These are phyloP conservation scores for Tricholoma furcatifolium DNA, from an alignment of 768 basidiomycete species.

Conservation along the genomic window DNA sequence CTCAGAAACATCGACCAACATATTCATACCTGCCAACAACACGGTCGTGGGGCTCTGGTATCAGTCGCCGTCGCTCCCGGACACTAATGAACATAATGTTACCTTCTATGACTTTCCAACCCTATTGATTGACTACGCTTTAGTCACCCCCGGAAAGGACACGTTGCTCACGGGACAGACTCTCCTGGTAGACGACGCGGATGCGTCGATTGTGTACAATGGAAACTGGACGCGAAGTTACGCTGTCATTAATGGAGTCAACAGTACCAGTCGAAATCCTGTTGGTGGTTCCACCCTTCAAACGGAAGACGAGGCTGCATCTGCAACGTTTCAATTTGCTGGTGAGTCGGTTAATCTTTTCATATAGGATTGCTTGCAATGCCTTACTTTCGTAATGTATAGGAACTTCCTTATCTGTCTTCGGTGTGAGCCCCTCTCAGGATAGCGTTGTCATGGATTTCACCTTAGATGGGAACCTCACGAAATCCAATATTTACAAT, in stretches of 20 bases:
- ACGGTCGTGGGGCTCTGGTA: background rate
- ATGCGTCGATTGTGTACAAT: background rate
- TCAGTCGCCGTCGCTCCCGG: background rate
- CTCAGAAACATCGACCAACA: background rate
- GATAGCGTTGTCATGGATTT: background rate
- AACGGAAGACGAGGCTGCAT: background rate
- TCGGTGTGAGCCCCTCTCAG: background rate
- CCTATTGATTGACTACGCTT: slow-evolving; percentile 1
- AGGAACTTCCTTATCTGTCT: background rate
- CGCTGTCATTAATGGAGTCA: background rate
- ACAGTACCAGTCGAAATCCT: background rate
- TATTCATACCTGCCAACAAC: background rate
- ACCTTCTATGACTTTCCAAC: slow-evolving; percentile 1
- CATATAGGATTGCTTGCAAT: no score
- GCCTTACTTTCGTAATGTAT: no score
- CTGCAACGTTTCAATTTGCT: background rate
- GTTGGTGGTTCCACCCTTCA: background rate
- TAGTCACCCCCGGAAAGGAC: background rate
- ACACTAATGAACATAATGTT: background rate
- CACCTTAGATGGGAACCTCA: background rate
- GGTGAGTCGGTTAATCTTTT: background rate
- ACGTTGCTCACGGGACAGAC: background rate
- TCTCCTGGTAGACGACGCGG: background rate
- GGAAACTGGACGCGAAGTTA: background rate
- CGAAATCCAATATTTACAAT: background rate